phyloP scores from a whole-genome alignment of 495 filamentous ascomycete species.

The Cudoniella acicularis region DNA sequence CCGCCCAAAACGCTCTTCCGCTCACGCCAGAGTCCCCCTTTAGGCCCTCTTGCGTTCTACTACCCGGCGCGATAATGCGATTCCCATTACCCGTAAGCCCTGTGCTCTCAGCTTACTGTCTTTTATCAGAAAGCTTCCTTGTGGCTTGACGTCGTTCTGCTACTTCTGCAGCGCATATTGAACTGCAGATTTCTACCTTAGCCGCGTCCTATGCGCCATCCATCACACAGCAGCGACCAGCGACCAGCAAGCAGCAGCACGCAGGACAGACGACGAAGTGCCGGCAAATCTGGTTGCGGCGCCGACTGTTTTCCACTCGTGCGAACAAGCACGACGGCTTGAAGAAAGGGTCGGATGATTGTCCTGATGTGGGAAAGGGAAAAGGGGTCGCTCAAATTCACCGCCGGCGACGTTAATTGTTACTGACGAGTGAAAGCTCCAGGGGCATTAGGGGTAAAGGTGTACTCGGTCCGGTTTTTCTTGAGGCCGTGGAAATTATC shows the following conservation, averaged over 20 bases:
- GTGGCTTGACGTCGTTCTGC: slow-evolving; percentile 1
- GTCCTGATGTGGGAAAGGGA: neutral
- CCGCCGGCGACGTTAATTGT: neutral
- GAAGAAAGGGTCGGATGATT: neutral
- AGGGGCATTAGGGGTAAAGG: neutral
- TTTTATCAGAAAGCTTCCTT: neutral
- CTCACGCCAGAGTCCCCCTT: too few relatives aligned
- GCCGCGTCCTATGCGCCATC: neutral
- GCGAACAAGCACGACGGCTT: neutral
- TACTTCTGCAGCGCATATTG: neutral
- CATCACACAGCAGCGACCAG: neutral
- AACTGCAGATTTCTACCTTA: neutral
- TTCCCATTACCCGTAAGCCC: neutral
- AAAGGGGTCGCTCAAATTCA: too few relatives aligned
- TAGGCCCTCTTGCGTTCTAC: too few relatives aligned
- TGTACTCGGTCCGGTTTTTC: too few relatives aligned
- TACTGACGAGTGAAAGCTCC: neutral
- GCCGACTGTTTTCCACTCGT: neutral
- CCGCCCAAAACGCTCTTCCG: too few relatives aligned
- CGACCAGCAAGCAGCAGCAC: neutral
- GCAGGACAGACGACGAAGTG: neutral
- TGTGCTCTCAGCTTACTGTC: neutral
- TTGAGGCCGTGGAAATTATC: neutral
- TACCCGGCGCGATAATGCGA: too few relatives aligned
- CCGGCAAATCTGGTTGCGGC: neutral